A percentile compares a stretch with the other conserved stretches of the same genome.
These are phyloP conservation scores for Helenozyma baotianmanensis DNA, from an alignment of 805 yeast species.

Conservation along the genomic window DNA sequence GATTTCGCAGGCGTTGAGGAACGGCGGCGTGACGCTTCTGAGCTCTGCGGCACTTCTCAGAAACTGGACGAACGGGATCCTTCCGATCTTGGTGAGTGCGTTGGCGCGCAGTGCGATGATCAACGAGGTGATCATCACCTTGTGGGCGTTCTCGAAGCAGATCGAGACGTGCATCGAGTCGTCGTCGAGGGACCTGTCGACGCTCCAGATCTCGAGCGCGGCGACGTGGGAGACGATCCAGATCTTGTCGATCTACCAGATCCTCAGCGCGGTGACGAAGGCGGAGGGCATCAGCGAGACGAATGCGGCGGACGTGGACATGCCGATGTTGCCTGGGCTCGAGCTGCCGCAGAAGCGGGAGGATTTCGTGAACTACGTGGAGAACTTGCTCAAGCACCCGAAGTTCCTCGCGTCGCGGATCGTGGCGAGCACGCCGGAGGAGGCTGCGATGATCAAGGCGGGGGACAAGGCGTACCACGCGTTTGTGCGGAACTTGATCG, in stretches of 20 bases:
- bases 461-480: slow-evolving; percentile 28
- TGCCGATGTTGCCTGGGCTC: slow-evolving; percentile 51
- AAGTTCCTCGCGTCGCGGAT: slow-evolving; percentile 72
- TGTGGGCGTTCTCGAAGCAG: slow-evolving; percentile 61
- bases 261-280: slow-evolving; percentile 51
- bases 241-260: slow-evolving; percentile 57
- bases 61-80: slow-evolving; percentile 82
- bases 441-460: slow-evolving; percentile 51
- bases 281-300: slow-evolving; percentile 36
- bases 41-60: slow-evolving; percentile 56
- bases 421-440: slow-evolving; percentile 59
- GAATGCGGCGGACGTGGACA: slow-evolving; percentile 18
- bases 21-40: slow-evolving; percentile 56
- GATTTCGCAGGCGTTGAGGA: slow-evolving; percentile 59
- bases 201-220: slow-evolving; percentile 34
- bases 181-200: slow-evolving; percentile 61
- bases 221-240: slow-evolving; percentile 46
- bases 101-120: slow-evolving; percentile 60
- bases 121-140: slow-evolving; percentile 60
- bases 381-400: slow-evolving; percentile 79
- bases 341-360: slow-evolving; percentile 55
- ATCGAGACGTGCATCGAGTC: slow-evolving; percentile 56
- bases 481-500: slow-evolving; percentile 44
- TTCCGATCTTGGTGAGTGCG: slow-evolving; percentile 60
- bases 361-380: slow-evolving; percentile 57